These are phyloP conservation scores for Ustilago vetiveriae DNA, from an alignment of 1,284 basidiomycete genomes.

Conservation along the genomic window DNA sequence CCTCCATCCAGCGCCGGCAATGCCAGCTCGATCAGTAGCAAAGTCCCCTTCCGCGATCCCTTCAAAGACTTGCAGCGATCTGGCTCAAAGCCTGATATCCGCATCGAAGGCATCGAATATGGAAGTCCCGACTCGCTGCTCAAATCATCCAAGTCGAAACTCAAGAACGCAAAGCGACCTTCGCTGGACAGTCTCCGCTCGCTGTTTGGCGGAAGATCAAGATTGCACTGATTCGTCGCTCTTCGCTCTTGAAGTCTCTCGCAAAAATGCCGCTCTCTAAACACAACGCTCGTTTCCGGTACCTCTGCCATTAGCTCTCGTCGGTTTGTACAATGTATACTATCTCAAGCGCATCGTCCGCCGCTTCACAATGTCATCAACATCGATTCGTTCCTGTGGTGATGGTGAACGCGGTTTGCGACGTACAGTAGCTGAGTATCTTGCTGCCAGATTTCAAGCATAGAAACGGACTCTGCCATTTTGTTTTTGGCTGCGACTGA, in stretches of 20 bases:
- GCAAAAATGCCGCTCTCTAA: no score
- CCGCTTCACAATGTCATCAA: neutral
- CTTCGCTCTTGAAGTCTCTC: no score
- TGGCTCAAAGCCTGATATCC: slow-evolving; percentile 8
- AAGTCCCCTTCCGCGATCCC: slow-evolving; percentile 20
- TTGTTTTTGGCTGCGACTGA: no score
- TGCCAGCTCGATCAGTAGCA: neutral
- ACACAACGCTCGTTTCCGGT: neutral
- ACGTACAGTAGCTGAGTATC: no score
- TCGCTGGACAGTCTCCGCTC: slow-evolving; percentile 27
- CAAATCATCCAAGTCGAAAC: neutral
- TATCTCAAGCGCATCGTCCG: no score
- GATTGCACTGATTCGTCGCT: slow-evolving; percentile 12
- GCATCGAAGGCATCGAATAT: slow-evolving; percentile 17
- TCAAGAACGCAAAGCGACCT: slow-evolving; percentile 8
- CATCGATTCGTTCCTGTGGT: no score
- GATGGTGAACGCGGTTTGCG: no score
- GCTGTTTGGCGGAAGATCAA: slow-evolving; percentile 16
- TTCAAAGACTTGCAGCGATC: slow-evolving; percentile 5
- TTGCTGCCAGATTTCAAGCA: no score
- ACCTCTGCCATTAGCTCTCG: no score
- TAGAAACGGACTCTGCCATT: no score
- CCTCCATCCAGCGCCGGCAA: neutral
- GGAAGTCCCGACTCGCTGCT: slow-evolving; percentile 16
- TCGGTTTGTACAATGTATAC: no score